Conservation (phyloP, 2,329 filamentous ascomycete species). For the Magnaporthales sp. region DNA sequence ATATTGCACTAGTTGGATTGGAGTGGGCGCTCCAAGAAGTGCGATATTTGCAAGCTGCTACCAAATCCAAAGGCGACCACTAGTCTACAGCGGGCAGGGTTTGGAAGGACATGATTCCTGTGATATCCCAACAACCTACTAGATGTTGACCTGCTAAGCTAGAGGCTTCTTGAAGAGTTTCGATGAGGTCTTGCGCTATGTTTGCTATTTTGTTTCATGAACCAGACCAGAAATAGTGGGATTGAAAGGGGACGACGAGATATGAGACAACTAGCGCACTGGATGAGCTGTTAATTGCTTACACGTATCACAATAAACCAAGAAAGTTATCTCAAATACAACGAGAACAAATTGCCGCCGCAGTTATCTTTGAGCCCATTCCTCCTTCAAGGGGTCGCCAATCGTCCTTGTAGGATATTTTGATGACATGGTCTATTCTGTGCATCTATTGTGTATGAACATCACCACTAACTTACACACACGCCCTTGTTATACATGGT, state of each 20-base stretch:
- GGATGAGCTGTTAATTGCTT: too few species aligned
- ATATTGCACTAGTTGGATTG: too few species aligned
- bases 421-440: neutral
- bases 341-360: too few species aligned
- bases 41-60: neutral
- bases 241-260: neutral
- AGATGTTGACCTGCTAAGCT: too few species aligned
- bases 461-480: neutral
- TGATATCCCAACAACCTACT: neutral
- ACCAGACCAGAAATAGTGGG: neutral
- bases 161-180: neutral
- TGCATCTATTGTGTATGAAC: neutral
- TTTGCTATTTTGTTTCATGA: neutral
- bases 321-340: too few species aligned
- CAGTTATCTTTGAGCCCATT: too few species aligned
- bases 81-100: neutral
- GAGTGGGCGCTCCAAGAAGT: neutral
- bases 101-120: neutral
- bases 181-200: neutral
- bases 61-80: neutral
- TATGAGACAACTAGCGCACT: too few species aligned
- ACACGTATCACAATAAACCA: too few species aligned
- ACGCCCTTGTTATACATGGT: neutral
- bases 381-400: too few species aligned
- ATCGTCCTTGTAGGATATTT: too few species aligned